Percentiles rank a stretch among this genome's conserved stretches.
Conservation (phyloP, 148 eudicot species). For the Heliosperma pusillum region DNA sequence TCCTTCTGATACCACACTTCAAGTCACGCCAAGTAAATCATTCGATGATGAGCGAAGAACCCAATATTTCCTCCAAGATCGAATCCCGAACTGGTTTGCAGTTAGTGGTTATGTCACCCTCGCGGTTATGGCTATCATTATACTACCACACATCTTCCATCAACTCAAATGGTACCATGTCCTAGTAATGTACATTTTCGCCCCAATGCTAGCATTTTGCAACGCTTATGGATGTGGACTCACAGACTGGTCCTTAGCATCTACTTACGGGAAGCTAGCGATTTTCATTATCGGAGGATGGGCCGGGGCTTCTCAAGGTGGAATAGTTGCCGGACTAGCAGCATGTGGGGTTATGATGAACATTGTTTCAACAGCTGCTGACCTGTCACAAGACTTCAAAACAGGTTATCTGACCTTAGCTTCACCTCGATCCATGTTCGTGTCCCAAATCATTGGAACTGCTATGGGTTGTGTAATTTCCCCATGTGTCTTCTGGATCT, state of each 20-base stretch:
- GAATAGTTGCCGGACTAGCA: conserved; percentile 73
- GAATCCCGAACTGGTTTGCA: conserved; percentile 73
- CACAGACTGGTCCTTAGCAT: conserved; percentile 81
- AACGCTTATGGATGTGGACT: conserved; percentile 89
- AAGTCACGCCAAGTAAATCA: conserved; percentile 25
- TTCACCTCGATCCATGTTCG: conserved; percentile 75
- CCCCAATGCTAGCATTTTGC: conserved; percentile 77
- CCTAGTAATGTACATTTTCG: conserved; percentile 60
- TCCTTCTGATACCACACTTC: conserved; percentile 21
- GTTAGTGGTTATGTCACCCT: conserved; percentile 46
- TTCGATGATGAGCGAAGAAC: conserved; percentile 68
- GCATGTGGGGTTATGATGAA: conserved; percentile 94
- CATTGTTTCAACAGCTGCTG: conserved; percentile 69
- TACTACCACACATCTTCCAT: conserved; percentile 68
- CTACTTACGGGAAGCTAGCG: conserved; percentile 76
- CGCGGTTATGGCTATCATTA: conserved; percentile 47
- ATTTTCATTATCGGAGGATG: conserved; percentile 74
- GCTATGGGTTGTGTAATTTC: conserved; percentile 69
- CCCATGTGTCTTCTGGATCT: conserved; percentile 75
- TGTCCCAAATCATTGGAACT: conserved; percentile 69
- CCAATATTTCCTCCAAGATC: conserved; percentile 65
- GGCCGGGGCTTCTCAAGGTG: conserved; percentile 67
- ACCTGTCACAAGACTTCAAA: conserved; percentile 70
- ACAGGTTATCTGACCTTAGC: conserved; percentile 76
- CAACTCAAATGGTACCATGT: conserved; percentile 81